phyloP scores from a whole-genome alignment of 108 stramenopile genomes.

The Nitzschia putrida region DNA sequence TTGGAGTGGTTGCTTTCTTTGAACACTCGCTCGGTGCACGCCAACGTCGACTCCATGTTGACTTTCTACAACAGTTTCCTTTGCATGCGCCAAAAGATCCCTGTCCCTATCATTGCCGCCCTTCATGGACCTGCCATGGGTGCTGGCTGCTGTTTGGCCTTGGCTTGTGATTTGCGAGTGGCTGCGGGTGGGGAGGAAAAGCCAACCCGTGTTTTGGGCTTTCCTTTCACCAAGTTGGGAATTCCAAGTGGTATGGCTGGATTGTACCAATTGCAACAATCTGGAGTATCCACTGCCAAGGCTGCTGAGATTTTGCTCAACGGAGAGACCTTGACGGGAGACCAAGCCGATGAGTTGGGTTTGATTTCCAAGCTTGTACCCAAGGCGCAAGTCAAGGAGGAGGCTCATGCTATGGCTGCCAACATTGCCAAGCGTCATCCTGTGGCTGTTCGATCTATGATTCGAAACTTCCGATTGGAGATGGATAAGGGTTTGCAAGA shows the following conservation, averaged over 20 bases:
- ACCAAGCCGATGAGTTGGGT: slow-evolving; percentile 48
- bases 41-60: slow-evolving; percentile 67
- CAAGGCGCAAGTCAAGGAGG: slow-evolving; percentile 31
- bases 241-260: slow-evolving; percentile 82
- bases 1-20: slow-evolving; percentile 56
- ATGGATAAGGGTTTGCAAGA: slow-evolving; percentile 41
- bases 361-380: slow-evolving; percentile 42
- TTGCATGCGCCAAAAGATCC: slow-evolving; percentile 57
- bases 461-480: slow-evolving; percentile 45
- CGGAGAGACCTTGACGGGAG: slow-evolving; percentile 57
- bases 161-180: slow-evolving; percentile 73
- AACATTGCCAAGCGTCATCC: slow-evolving; percentile 53
- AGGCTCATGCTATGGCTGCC: slow-evolving; percentile 40
- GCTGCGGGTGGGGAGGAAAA: slow-evolving; percentile 18
- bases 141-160: slow-evolving; percentile 72
- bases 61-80: slow-evolving; percentile 70
- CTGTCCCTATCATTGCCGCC: slow-evolving; percentile 74
- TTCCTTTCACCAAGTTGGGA: slow-evolving; percentile 71
- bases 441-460: slow-evolving; percentile 57
- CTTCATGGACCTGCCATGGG: slow-evolving; percentile 79
- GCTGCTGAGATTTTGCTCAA: slow-evolving; percentile 57
- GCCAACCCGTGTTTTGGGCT: slow-evolving; percentile 55
- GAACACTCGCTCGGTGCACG: slow-evolving; percentile 45
- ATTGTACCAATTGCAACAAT: slow-evolving; percentile 55
- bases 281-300: slow-evolving; percentile 29